A percentile compares a stretch with the other conserved stretches of the same genome.
Evolutionary conservation across 306 rosid species (phyloP).

Genomic region (Medicago lupulina): DNA sequence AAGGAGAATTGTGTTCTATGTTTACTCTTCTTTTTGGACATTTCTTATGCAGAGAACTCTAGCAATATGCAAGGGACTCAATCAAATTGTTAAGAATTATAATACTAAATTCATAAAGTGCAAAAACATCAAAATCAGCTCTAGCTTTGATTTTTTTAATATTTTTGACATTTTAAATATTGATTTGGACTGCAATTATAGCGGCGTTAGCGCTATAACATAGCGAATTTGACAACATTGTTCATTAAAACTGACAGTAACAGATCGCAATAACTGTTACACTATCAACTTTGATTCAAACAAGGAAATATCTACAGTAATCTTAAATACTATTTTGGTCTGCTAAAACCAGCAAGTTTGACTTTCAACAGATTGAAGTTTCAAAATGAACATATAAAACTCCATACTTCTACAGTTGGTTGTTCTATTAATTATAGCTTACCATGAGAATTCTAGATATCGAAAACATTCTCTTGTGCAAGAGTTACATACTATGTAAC

Average conservation of each 20-base stretch:
- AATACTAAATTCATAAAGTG: neutral
- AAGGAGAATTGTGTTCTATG: neutral
- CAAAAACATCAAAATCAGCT: neutral
- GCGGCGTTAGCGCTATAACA: neutral
- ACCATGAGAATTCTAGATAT: neutral
- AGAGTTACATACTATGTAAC: neutral
- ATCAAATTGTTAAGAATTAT: neutral
- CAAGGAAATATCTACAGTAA: conserved; percentile 3
- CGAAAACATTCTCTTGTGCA: neutral
- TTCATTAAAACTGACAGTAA: neutral
- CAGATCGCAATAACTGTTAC: neutral
- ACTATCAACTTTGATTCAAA: conserved; percentile 6
- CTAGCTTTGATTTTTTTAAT: neutral
- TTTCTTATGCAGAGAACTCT: neutral
- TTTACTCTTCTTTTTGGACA: neutral
- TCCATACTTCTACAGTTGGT: conserved; percentile 23
- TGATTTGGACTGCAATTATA: neutral
- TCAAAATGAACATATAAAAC: conserved; percentile 17
- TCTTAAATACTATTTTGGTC: conserved; percentile 5
- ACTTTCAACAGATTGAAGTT: neutral
- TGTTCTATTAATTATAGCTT: conserved; percentile 35
- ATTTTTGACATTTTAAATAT: neutral
- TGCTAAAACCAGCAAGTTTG: neutral
- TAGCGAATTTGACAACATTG: neutral
- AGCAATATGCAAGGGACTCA: neutral